Conservation (phyloP, 2,329 filamentous ascomycete species). For the Paramyrothecium sp. region DNA sequence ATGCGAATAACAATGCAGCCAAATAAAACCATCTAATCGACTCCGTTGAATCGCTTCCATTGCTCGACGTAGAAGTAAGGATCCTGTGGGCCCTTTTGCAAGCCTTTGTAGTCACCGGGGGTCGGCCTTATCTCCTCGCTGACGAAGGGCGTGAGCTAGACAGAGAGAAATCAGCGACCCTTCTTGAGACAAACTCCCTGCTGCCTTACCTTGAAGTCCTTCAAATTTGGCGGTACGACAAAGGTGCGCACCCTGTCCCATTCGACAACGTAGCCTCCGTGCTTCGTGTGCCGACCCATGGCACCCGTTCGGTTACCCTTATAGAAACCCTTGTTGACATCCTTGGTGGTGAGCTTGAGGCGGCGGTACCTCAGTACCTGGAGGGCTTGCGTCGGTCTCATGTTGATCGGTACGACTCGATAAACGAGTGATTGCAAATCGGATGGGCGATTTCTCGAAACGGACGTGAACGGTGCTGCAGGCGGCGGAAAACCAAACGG, state of each 20-base stretch:
- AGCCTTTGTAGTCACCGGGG: slow-evolving; percentile 53
- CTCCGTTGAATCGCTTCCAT: slow-evolving; percentile 68
- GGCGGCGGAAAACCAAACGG: slow-evolving; percentile 14
- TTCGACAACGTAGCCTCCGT: slow-evolving; percentile 81
- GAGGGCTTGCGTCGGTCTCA: slow-evolving; percentile 69
- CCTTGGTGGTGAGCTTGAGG: slow-evolving; percentile 84
- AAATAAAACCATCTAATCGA: slow-evolving; percentile 40
- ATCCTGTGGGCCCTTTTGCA: slow-evolving; percentile 54
- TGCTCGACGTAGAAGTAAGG: slow-evolving; percentile 61
- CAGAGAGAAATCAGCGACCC: slow-evolving; percentile 12
- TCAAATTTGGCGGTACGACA: slow-evolving; percentile 69
- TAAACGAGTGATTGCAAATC: slow-evolving; percentile 2
- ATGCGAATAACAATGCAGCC: background rate
- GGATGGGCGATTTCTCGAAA: slow-evolving; percentile 4
- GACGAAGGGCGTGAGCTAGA: slow-evolving; percentile 78
- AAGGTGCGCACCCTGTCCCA: slow-evolving; percentile 89
- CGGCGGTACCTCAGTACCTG: slow-evolving; percentile 68
- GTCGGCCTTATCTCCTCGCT: slow-evolving; percentile 54
- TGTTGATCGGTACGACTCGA: slow-evolving; percentile 31
- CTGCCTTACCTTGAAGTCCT: slow-evolving; percentile 67
- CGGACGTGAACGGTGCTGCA: slow-evolving; percentile 2
- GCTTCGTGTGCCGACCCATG: slow-evolving; percentile 81
- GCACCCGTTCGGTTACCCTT: slow-evolving; percentile 90
- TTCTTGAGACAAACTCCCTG: background rate
- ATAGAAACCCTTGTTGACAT: slow-evolving; percentile 92